Percentiles rank a stretch among this genome's conserved stretches.
phyloP scores from a whole-genome alignment of 139 green algal genomes.

The Closterium sp. region DNA sequence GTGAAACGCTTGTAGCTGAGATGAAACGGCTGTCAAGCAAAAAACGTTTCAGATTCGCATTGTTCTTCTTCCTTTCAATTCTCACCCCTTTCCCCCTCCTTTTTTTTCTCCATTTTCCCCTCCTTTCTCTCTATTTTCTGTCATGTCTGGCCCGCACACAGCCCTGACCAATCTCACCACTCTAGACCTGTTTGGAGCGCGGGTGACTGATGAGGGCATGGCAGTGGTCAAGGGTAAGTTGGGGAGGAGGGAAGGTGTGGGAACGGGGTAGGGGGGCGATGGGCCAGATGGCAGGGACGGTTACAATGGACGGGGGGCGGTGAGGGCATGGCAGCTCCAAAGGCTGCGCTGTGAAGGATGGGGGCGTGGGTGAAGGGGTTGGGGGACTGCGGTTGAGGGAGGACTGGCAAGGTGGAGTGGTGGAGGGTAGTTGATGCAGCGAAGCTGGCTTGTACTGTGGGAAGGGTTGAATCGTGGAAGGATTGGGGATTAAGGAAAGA shows the following conservation, averaged over 20 bases:
- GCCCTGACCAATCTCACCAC: background rate
- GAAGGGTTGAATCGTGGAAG: too few relatives aligned
- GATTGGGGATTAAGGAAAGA: too few relatives aligned
- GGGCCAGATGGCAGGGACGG: too few relatives aligned
- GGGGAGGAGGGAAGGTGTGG: background rate
- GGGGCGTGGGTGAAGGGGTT: too few relatives aligned
- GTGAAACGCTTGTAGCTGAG: background rate
- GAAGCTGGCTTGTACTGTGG: too few relatives aligned
- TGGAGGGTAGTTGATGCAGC: too few relatives aligned
- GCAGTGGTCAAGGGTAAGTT: background rate
- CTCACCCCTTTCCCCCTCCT: background rate
- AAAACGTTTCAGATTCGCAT: background rate
- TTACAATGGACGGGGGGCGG: too few relatives aligned
- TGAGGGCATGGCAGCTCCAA: too few relatives aligned
- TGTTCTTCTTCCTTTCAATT: background rate
- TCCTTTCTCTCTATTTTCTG: background rate
- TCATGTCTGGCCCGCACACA: background rate
- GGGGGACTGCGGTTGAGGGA: too few relatives aligned
- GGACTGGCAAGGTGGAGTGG: too few relatives aligned
- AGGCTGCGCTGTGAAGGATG: too few relatives aligned
- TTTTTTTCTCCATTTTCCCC: too few relatives aligned
- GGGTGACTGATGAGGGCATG: background rate
- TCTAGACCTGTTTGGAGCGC: background rate
- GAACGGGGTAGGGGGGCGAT: background rate
- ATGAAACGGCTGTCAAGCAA: background rate